phyloP scores from a whole-genome alignment of 345 rosid species.

The Salix purpurea region DNA sequence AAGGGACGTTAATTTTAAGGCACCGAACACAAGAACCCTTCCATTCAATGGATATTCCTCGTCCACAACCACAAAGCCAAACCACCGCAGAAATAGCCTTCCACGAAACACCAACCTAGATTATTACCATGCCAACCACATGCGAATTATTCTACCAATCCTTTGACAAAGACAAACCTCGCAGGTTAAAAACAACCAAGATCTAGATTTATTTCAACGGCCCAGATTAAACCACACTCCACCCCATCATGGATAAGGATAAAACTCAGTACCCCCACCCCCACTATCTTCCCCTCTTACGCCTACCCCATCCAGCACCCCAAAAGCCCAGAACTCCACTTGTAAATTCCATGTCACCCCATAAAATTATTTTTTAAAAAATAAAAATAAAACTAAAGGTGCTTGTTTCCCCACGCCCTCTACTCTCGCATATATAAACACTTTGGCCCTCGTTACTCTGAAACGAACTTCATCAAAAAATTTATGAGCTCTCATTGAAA shows the following conservation, averaged over 20 bases:
- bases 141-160: conserved; percentile 8
- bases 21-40: too few relatives aligned
- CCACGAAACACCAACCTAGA: background rate
- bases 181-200: conserved; percentile 9
- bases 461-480: background rate
- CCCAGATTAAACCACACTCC: background rate
- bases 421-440: conserved; percentile 1
- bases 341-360: conserved; percentile 14
- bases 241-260: conserved; percentile 29
- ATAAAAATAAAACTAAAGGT: background rate
- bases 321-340: conserved; percentile 1
- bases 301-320: conserved; percentile 7
- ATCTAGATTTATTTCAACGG: background rate
- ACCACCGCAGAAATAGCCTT: background rate
- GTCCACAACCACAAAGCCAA: background rate
- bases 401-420: background rate
- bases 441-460: conserved; percentile 9
- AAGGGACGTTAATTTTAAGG: too few relatives aligned
- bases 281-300: background rate
- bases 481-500: background rate
- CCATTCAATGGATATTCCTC: too few relatives aligned
- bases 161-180: conserved; percentile 10
- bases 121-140: conserved; percentile 12
- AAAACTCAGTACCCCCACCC: conserved; percentile 17
- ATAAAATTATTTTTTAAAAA: background rate